Evolutionary conservation across 2,329 filamentous ascomycete genomes (phyloP).

Genomic region (Aspergillus texensis): DNA sequence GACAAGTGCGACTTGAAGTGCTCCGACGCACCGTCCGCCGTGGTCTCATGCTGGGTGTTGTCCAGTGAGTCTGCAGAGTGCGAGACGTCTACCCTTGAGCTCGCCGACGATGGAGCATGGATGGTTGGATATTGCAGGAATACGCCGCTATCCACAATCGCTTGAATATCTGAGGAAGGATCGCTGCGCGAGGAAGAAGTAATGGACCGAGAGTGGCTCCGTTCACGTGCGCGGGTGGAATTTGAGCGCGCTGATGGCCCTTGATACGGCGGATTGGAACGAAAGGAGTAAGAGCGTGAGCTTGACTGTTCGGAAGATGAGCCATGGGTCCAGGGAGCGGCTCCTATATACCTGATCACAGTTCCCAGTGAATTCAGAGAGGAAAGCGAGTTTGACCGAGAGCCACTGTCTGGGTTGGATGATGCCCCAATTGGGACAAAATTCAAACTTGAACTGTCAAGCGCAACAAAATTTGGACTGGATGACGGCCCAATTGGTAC

Average conservation of each 20-base stretch:
- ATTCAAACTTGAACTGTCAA: conserved; percentile 43
- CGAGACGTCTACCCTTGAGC: conserved; percentile 45
- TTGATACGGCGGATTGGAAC: conserved; percentile 43
- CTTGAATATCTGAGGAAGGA: conserved; percentile 41
- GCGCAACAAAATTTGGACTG: conserved; percentile 44
- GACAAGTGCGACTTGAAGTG: conserved; percentile 49
- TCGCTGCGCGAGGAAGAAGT: conserved; percentile 38
- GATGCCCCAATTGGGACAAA: conserved; percentile 36
- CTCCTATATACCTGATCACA: conserved; percentile 41
- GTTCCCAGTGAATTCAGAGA: conserved; percentile 46
- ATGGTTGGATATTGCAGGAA: conserved; percentile 44
- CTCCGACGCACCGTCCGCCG: conserved; percentile 36
- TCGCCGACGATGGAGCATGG: conserved; percentile 41
- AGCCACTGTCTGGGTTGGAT: conserved; percentile 35
- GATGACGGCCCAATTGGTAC: conserved; percentile 41
- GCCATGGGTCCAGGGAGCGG: conserved; percentile 37
- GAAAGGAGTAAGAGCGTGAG: conserved; percentile 40
- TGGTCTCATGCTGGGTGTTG: conserved; percentile 29
- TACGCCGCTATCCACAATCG: conserved; percentile 38
- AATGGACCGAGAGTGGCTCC: conserved; percentile 36
- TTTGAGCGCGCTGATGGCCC: conserved; percentile 39
- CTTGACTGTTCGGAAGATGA: conserved; percentile 36
- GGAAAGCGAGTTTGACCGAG: conserved; percentile 43
- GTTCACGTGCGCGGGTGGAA: conserved; percentile 31
- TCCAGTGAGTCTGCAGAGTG: conserved; percentile 25